Evolutionary conservation across 2,329 filamentous ascomycete species (phyloP), one percentile per base, ranked within the genome.

Genomic region (Pestalotiopsis sp.): DNA sequence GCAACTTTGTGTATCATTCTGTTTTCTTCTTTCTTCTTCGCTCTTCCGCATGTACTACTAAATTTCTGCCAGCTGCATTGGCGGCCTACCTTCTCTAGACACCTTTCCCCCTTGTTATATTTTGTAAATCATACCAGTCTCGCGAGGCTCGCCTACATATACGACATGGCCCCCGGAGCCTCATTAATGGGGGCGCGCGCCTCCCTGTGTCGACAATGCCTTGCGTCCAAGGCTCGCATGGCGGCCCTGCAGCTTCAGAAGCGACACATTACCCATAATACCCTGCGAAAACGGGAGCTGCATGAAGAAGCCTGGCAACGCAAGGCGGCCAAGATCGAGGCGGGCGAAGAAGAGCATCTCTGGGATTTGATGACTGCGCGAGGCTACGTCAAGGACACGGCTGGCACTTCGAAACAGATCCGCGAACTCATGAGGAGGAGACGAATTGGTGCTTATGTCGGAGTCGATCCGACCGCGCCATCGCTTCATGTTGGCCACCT

Each of bases 401-500:
- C 92, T 72, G 93, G 92, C 91, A 77, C 70, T 64, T 73, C 74
- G 45, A 57, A 78, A 67, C 83, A 84, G 59, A 86, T 95, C 74
- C 86, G 90, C 66, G 85, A 87, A 72, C 83, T 93, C 25, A 87
- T 96, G 82, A 87, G 85, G 4, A 78, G 82, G 31, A 91, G 90
- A 76, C 85, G 91, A 70, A 88, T 94, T 73, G 91, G 91, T 71
- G 90, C 88, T 69, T 97, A 97, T 76, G 91, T 93, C 66, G 94
- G 94, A 73, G 89, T 96, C 75, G 94, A 97, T 76, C 93, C 94
- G 4, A 96, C 94, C 0, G 93, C 92, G 14, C 84, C 89, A 68
- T 96, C 93, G 2, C 83, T 96, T 69, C 94, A 97, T 75, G 84
- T 96, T 61, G 94, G 94, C 69, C 93, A 97, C 76, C 84, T 97